These are phyloP conservation scores for Arachis monticola DNA, from an alignment of 331 rosid genomes.

Conservation along the genomic window DNA sequence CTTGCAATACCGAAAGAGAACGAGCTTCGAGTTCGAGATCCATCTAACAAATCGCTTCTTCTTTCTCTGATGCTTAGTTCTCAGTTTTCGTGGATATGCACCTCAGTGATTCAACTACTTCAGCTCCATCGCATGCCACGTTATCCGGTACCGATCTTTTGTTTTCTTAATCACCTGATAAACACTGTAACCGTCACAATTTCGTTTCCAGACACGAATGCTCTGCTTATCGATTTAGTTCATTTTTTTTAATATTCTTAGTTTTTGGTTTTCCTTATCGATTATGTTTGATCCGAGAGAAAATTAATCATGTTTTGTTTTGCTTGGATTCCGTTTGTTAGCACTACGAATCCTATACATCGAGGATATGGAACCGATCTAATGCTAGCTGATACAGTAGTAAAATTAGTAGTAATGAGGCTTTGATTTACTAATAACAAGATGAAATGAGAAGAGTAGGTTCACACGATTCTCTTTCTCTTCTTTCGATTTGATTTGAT, in stretches of 20 bases:
- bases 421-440: neutral
- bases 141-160: constrained; percentile 33
- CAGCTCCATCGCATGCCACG: constrained; percentile 37
- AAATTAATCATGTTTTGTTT: neutral
- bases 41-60: neutral
- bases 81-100: constrained; percentile 35
- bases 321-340: constrained; percentile 13
- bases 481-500: neutral
- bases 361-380: neutral
- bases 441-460: neutral
- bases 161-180: neutral
- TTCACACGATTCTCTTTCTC: constrained; percentile 5
- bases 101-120: constrained; percentile 20
- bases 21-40: neutral
- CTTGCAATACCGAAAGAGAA: neutral
- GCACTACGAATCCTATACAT: neutral
- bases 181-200: neutral
- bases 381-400: neutral
- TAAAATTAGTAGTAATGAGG: neutral
- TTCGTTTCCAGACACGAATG: neutral
- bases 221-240: neutral
- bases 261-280: neutral
- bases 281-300: neutral
- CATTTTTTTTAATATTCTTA: neutral
- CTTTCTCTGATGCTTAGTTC: constrained; percentile 21